phyloP scores from a whole-genome alignment of 805 yeast species.

The Schwanniomyces sp. region DNA sequence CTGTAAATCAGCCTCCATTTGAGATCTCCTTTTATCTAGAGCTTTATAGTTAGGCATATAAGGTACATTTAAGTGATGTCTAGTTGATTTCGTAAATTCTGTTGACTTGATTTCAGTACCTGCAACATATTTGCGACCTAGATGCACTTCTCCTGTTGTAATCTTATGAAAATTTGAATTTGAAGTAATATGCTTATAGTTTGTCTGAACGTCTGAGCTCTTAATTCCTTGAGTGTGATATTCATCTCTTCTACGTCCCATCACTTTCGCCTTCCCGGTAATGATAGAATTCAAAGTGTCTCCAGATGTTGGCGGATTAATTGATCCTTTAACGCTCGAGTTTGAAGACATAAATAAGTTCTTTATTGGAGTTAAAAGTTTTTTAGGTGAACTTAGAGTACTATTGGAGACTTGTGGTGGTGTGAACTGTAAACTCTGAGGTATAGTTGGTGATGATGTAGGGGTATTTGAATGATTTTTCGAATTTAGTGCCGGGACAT shows the following conservation, averaged over 20 bases:
- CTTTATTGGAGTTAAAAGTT: conserved; percentile 36
- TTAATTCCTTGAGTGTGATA: neutral
- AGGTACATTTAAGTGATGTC: no score
- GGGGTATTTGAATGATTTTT: conserved; percentile 13
- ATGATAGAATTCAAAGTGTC: conserved; percentile 8
- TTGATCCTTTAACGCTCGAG: conserved; percentile 10
- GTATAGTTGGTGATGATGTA: conserved; percentile 17
- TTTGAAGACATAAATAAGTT: conserved; percentile 25
- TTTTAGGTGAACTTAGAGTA: conserved; percentile 31
- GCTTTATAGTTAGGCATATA: neutral
- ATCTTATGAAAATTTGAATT: neutral
- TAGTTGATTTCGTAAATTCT: neutral
- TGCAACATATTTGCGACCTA: neutral
- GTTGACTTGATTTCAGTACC: neutral
- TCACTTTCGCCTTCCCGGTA: neutral
- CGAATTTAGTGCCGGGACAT: conserved; percentile 1
- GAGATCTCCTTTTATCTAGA: neutral
- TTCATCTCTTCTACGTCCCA: neutral
- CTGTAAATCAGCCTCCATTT: neutral
- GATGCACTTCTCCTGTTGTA: neutral
- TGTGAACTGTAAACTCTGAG: conserved; percentile 15
- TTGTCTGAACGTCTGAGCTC: no score
- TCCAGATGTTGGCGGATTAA: conserved; percentile 2
- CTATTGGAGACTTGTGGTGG: conserved; percentile 15
- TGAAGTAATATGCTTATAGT: neutral